These are phyloP conservation scores for Yueomyces sp. DNA, from an alignment of 805 yeast genomes.

Conservation along the genomic window DNA sequence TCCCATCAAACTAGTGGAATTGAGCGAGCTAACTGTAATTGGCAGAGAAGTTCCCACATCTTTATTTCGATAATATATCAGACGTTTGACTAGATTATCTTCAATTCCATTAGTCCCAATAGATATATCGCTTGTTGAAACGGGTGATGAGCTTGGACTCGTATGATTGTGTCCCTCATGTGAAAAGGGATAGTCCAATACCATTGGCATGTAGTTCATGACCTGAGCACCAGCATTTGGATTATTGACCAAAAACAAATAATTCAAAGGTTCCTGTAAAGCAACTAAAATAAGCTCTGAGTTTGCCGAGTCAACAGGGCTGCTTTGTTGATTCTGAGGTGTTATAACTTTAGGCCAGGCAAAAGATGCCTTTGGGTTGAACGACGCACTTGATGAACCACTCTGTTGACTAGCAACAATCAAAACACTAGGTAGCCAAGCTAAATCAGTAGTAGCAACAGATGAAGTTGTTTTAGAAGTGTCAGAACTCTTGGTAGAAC, in stretches of 20 bases:
- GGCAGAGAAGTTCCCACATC: neutral
- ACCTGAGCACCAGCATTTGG: conserved; percentile 71
- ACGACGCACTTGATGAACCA: neutral
- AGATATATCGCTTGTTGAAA: no score
- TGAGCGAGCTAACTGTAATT: neutral
- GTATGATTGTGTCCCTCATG: no score
- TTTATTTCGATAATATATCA: neutral
- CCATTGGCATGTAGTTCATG: conserved; percentile 53
- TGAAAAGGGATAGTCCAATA: conserved; percentile 39
- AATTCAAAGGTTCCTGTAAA: conserved; percentile 37
- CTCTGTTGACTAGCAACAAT: neutral
- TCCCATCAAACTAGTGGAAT: neutral
- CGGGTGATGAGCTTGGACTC: no score
- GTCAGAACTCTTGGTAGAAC: neutral
- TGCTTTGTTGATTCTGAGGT: neutral
- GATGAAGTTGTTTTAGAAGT: neutral
- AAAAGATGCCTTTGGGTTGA: neutral
- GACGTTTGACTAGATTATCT: neutral
- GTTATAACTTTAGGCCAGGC: neutral
- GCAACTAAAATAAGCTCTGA: neutral
- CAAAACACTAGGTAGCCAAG: neutral
- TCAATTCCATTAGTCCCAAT: neutral
- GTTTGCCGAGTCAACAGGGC: neutral
- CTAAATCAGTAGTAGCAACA: conserved; percentile 1
- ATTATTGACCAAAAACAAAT: conserved; percentile 70